Conservation (phyloP, 345 rosid genomes). For the Eucalyptus curtisii region DNA sequence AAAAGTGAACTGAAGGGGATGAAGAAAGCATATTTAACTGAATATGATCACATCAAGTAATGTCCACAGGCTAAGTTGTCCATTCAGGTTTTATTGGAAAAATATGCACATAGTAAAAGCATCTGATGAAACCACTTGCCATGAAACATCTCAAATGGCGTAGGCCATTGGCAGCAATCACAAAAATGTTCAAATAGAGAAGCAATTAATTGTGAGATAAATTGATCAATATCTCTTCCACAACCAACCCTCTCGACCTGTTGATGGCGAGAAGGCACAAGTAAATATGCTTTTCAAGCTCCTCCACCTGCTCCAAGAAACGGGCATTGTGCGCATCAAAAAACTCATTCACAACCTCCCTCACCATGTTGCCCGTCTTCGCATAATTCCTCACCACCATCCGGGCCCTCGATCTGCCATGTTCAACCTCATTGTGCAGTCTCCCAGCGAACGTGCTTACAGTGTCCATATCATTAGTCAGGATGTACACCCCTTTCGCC, state of each 20-base stretch:
- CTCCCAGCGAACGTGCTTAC: conserved; percentile 50
- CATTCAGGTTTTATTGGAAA: neutral
- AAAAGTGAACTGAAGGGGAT: neutral
- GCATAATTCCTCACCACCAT: conserved; percentile 11
- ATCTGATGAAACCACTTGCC: neutral
- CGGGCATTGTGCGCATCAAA: conserved; percentile 15
- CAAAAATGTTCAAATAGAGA: neutral
- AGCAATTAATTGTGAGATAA: neutral
- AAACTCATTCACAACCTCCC: conserved; percentile 46
- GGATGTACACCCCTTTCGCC: conserved; percentile 60
- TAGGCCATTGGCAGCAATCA: neutral
- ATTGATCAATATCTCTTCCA: conserved; percentile 21
- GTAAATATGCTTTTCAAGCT: conserved; percentile 63
- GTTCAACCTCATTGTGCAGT: conserved; percentile 14
- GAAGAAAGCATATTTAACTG: neutral
- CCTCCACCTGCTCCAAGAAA: conserved; percentile 67
- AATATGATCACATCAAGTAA: neutral
- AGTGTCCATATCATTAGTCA: conserved; percentile 69
- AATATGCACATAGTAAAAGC: neutral
- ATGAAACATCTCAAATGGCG: neutral
- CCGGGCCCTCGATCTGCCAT: neutral
- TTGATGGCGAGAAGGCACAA: conserved; percentile 71
- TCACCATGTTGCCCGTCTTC: conserved; percentile 22
- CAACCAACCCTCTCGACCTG: conserved; percentile 55
- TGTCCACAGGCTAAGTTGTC: neutral